Base-by-base conservation (phyloP, 2,329 filamentous ascomycete species). In the Hypoxylon sp. region DNA sequence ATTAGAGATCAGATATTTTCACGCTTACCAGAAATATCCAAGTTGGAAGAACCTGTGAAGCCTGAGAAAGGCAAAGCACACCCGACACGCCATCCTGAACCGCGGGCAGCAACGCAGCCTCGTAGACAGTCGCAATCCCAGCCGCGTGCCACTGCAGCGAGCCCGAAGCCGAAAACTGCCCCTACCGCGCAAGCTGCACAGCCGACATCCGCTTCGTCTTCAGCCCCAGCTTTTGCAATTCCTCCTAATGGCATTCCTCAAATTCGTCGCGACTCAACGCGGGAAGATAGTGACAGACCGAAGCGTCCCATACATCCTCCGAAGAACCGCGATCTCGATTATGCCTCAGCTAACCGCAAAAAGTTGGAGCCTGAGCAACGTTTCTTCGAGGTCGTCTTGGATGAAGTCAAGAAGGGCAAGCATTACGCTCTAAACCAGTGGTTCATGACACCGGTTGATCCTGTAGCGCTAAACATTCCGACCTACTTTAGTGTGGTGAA, bases 261-360 rank as follows among this genome's bases (percentile, higher is more conserved):
- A 42, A 96, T 96, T 70, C 91, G 96, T 59, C 92, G 95, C 19
- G 93, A 97, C 75, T 97, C 93, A 1, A 91, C 89, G 5, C 91
- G 91, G 64, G 86, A 87, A 3, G 93, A 94, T 72, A 92, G 91
- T 62, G 87, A 89, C 71, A 89, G 96, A 56, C 94, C 95, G 10
- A 98, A 98, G 84, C 91, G 96, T 59, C 93, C 95, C 13, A 97
- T 98, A 61, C 93, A 97, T 75, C 92, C 94, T 7, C 94, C 96
- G 0, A 94, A 95, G 76, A 89, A 91, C 68, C 94, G 95, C 72
- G 96, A 98, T 77, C 86, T 98, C n/a, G 92, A 94, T 6, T 98
- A 98, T 78, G 88, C 91, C 17, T 87, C 87, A 70, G 80, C 80
- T 15, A 93, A 94, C 77, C 93, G 93, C 10, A 97, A 97, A 83